Evolutionary conservation across 225 moss, liverwort and hornwort genomes (phyloP), one percentile per base, ranked within the genome.

Genomic region (Neckera pumila): DNA sequence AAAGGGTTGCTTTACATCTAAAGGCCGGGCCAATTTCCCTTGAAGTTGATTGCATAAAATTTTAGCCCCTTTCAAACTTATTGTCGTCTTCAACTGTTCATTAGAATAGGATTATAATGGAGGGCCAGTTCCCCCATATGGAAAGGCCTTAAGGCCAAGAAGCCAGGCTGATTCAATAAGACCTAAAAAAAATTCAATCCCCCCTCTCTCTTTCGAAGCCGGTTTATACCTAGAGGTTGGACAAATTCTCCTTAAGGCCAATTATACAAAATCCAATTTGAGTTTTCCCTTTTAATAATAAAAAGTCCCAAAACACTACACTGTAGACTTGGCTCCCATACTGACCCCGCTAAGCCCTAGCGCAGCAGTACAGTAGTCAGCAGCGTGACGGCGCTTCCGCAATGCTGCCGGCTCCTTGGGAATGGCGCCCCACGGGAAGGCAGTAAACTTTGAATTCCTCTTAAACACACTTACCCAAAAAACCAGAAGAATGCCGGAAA

Each of bases 1-100:
- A 4, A 62, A 31, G 18, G 27, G 61, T 6, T 3, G 14, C 27
- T 27, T 60, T 60, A 12, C 8, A 60, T 14, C 3, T 28, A 28
- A 5, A 28, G 5, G 14, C 1, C 3, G 2, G 7, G 14, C 7
- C 1, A 14, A 30, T 62, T 62, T 3, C 7, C 4, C 3, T 28
- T 11, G 30, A 62, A 30, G 30, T 1, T 9, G 1, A 31, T 63
- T 16, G 31, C 63, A 31, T 16, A 15, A 63, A 63, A 31, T 31
- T 30, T 30, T 6, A 31, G 31, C 7, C 8, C 7, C 8, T 30
- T 63, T 31, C 5, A 3, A 14, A 1, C 3, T 59, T 7, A 13
- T 28, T 7, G 62, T 0, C 2, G 3, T 16, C 8, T 1, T 31
- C 31, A 62, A 62, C 4, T 30, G 30, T 3, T 30, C 7, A 31